These are phyloP conservation scores for Posidonia australis DNA, from an alignment of 106 monocot species.

Conservation along the genomic window DNA sequence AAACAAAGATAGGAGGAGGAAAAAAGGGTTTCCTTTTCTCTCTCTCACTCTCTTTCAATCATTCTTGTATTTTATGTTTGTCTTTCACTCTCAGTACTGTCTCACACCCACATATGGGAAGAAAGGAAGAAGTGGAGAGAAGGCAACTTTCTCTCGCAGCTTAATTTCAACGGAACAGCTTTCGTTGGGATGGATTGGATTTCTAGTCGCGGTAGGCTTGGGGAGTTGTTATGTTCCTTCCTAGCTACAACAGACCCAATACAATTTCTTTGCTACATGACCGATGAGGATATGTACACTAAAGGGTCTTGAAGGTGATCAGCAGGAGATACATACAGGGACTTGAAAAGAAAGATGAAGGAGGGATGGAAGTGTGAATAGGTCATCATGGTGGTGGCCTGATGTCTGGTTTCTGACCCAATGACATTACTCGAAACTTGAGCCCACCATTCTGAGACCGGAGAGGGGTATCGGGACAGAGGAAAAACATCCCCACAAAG, in stretches of 20 bases:
- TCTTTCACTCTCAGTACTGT: conserved; percentile 6
- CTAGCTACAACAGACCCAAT: no score
- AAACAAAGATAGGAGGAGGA: conserved; percentile 1
- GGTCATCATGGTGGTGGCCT: neutral
- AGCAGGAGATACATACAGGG: no score
- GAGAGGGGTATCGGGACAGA: conserved; percentile 8
- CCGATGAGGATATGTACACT: neutral
- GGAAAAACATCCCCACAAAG: conserved; percentile 16
- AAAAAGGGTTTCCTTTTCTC: conserved; percentile 1
- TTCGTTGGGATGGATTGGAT: no score
- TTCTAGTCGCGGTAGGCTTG: no score
- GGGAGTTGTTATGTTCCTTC: no score
- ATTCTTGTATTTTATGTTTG: conserved; percentile 8
- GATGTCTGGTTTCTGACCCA: conserved; percentile 10
- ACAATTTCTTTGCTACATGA: no score
- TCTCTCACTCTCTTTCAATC: conserved; percentile 16
- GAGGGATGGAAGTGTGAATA: neutral
- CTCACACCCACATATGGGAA: neutral
- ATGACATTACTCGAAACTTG: conserved; percentile 24
- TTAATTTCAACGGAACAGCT: conserved; percentile 2
- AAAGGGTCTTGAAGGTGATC: no score
- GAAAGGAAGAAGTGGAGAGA: neutral
- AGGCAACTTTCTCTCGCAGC: conserved; percentile 10
- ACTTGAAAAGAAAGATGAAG: no score
- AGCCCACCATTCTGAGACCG: conserved; percentile 6